A percentile compares a stretch with the other conserved stretches of the same genome.
phyloP scores from a whole-genome alignment of 2,329 filamentous ascomycete species.

The Cladophialophora chaetospira region DNA sequence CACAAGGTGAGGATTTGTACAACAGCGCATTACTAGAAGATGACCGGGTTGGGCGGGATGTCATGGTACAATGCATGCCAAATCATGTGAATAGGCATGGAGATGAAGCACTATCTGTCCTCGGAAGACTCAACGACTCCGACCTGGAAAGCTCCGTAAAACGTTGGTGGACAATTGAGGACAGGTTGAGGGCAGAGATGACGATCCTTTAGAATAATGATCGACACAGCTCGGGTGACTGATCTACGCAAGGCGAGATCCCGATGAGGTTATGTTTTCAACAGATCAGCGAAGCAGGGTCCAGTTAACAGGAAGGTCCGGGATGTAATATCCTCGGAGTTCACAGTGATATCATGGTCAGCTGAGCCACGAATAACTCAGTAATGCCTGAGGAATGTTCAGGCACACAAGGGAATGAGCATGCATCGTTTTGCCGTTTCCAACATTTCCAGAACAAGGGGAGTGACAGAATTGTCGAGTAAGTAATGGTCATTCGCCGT shows the following conservation, averaged over 20 bases:
- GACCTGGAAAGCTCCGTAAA: too few species aligned
- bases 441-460: too few species aligned
- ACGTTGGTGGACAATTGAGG: background rate
- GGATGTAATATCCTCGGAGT: background rate
- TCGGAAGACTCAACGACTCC: too few species aligned
- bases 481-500: background rate
- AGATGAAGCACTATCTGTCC: too few species aligned
- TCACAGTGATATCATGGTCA: background rate
- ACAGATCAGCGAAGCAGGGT: background rate
- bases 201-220: background rate
- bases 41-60: background rate
- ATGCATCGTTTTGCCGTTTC: too few species aligned
- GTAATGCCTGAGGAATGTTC: background rate
- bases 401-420: background rate
- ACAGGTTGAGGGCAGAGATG: background rate
- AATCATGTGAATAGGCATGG: background rate
- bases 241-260: constrained; percentile 17
- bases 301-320: background rate
- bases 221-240: constrained; percentile 1
- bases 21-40: background rate
- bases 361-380: background rate
- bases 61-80: background rate
- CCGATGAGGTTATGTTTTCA: constrained; percentile 7
- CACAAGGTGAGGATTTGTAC: background rate
- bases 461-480: too few species aligned